phyloP scores from a whole-genome alignment of 306 rosid genomes.

The Quercus engelmannii region DNA sequence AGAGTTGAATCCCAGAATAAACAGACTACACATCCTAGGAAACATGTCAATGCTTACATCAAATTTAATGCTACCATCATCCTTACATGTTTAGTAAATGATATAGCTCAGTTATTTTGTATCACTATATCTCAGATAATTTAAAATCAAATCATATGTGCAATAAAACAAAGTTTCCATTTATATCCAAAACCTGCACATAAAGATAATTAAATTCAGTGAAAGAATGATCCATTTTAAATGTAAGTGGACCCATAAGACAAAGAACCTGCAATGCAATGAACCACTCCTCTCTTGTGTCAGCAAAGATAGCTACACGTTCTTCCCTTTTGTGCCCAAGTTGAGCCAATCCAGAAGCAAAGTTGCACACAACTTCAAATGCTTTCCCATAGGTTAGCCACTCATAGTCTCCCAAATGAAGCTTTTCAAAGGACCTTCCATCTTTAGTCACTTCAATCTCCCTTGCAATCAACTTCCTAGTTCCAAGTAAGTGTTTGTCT shows the following conservation, averaged over 20 bases:
- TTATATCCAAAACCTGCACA: background rate
- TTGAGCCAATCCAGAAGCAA: constrained; percentile 70
- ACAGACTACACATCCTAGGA: background rate
- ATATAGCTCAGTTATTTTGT: background rate
- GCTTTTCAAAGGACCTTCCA: constrained; percentile 83
- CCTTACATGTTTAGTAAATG: background rate
- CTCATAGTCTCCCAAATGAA: constrained; percentile 74
- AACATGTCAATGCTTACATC: background rate
- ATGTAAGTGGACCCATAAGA: constrained; percentile 2
- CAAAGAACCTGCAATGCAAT: constrained; percentile 82
- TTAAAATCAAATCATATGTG: background rate
- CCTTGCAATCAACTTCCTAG: constrained; percentile 59
- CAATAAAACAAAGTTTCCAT: background rate
- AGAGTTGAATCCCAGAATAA: too few species aligned
- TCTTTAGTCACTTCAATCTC: constrained; percentile 51
- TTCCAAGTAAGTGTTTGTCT: constrained; percentile 63
- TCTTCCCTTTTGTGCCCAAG: constrained; percentile 70
- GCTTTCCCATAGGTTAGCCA: constrained; percentile 74
- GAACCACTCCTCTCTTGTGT: constrained; percentile 90
- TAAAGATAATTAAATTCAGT: background rate
- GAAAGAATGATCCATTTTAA: background rate
- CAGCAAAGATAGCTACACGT: constrained; percentile 87
- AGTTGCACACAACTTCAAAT: constrained; percentile 60
- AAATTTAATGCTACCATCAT: background rate
- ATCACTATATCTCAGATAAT: background rate